These are phyloP conservation scores for Gillenia trifoliata DNA, from an alignment of 306 rosid genomes.

Conservation along the genomic window DNA sequence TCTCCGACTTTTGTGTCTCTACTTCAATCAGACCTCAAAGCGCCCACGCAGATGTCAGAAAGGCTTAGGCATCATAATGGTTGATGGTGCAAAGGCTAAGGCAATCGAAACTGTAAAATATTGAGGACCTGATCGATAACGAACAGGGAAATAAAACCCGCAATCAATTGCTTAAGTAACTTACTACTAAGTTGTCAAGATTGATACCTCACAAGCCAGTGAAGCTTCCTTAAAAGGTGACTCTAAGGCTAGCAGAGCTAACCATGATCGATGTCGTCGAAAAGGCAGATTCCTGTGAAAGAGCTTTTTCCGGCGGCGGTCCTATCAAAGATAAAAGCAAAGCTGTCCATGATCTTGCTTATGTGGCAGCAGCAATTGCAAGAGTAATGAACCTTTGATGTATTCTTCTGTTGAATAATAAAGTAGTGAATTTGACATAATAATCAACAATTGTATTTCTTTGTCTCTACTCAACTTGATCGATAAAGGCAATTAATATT, in stretches of 20 bases:
- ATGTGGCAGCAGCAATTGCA: constrained; percentile 33
- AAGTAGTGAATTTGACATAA: too few species aligned
- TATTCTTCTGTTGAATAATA: too few species aligned
- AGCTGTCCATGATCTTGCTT: constrained; percentile 19
- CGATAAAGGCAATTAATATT: too few species aligned
- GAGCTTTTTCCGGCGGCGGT: constrained; percentile 22
- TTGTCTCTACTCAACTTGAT: too few species aligned
- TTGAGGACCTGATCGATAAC: not conserved
- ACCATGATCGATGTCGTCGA: constrained; percentile 27
- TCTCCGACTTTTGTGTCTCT: constrained; percentile 33
- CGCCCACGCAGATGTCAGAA: constrained; percentile 14
- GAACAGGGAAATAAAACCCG: too few species aligned
- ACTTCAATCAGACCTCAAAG: constrained; percentile 36
- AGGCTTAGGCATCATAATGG: constrained; percentile 34
- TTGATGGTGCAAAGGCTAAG: constrained; percentile 9
- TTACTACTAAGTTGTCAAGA: too few species aligned
- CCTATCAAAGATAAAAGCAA: constrained; percentile 26
- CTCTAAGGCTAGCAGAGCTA: constrained; percentile 37
- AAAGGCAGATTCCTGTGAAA: constrained; percentile 32
- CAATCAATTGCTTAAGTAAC: too few species aligned
- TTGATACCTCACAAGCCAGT: constrained; percentile 28
- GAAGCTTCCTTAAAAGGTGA: constrained; percentile 31
- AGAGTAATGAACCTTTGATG: not conserved
- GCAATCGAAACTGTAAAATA: not conserved
- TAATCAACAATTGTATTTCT: too few species aligned